Evolutionary conservation across 2,329 filamentous ascomycete genomes (phyloP).

Genomic region (Colletotrichum cuscutae): DNA sequence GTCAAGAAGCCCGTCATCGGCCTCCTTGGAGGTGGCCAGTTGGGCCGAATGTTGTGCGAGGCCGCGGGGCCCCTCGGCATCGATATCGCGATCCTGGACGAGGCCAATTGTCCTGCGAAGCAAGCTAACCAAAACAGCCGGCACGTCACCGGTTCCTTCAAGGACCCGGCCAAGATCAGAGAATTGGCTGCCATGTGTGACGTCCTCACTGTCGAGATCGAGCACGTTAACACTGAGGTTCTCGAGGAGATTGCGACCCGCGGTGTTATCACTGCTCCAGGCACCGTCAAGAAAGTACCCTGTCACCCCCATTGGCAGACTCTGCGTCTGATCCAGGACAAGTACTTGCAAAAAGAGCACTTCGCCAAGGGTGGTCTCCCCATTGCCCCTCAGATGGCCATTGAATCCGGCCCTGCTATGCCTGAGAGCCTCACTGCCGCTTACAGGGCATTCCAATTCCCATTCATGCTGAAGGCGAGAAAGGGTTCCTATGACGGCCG

Average conservation of each 20-base stretch:
- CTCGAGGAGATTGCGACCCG: conserved; percentile 82
- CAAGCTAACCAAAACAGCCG: conserved; percentile 80
- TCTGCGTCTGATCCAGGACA: conserved; percentile 90
- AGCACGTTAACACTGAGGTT: conserved; percentile 92
- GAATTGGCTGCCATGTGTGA: conserved; percentile 82
- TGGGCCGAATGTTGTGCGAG: conserved; percentile 94
- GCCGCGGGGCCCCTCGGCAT: conserved; percentile 81
- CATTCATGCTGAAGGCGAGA: conserved; percentile 91
- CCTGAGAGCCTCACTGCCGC: conserved; percentile 71
- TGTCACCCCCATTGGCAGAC: conserved; percentile 88
- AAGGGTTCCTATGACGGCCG: conserved; percentile 94
- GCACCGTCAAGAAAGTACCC: conserved; percentile 61
- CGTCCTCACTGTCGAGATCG: conserved; percentile 92
- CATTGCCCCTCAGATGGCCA: conserved; percentile 75
- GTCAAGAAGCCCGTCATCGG: conserved; percentile 56
- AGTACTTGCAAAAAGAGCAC: conserved; percentile 89
- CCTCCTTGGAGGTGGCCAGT: conserved; percentile 73
- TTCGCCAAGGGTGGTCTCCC: conserved; percentile 75
- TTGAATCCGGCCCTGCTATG: conserved; percentile 66
- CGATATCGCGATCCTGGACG: conserved; percentile 82
- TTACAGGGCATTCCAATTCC: conserved; percentile 76
- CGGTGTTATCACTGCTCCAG: conserved; percentile 65
- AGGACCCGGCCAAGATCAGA: conserved; percentile 80
- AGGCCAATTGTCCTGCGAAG: conserved; percentile 81
- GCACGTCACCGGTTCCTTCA: conserved; percentile 90